These are phyloP conservation scores for Sisymbrium irio DNA, from an alignment of 345 rosid species.

Conservation along the genomic window DNA sequence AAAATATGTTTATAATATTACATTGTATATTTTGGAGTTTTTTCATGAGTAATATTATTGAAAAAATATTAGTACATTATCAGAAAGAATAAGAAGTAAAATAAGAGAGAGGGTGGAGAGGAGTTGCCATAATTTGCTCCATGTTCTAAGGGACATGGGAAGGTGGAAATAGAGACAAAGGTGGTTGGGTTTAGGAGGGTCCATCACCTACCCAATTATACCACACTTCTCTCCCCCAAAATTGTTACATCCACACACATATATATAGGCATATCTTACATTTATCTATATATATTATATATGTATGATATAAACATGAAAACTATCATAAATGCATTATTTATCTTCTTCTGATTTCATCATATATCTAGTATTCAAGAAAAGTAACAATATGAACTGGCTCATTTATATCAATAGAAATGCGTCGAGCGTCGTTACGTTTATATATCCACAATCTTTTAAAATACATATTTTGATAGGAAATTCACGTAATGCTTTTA, in stretches of 20 bases:
- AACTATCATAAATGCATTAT: neutral
- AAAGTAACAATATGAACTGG: neutral
- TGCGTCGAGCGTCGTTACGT: neutral
- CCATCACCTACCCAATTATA: constrained; percentile 32
- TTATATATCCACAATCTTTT: neutral
- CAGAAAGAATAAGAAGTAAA: neutral
- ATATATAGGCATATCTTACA: neutral
- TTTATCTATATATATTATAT: neutral
- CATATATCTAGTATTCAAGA: neutral
- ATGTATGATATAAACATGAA: constrained; percentile 5
- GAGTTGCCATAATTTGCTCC: constrained; percentile 39
- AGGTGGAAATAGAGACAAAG: constrained; percentile 37
- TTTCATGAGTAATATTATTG: neutral
- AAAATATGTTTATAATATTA: neutral
- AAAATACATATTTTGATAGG: neutral
- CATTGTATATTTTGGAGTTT: neutral
- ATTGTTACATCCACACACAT: constrained; percentile 14
- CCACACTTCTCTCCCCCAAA: neutral
- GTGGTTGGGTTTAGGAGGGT: constrained; percentile 33
- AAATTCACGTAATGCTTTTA: neutral
- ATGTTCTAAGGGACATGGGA: constrained; percentile 42
- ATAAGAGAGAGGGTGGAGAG: neutral
- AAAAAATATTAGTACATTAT: neutral
- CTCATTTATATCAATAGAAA: neutral
- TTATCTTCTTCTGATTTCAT: neutral